A percentile compares a stretch with the other conserved stretches of the same genome.
These are phyloP conservation scores for Asterionellopsis glacialis DNA, from an alignment of 108 stramenopile species.

Conservation along the genomic window DNA sequence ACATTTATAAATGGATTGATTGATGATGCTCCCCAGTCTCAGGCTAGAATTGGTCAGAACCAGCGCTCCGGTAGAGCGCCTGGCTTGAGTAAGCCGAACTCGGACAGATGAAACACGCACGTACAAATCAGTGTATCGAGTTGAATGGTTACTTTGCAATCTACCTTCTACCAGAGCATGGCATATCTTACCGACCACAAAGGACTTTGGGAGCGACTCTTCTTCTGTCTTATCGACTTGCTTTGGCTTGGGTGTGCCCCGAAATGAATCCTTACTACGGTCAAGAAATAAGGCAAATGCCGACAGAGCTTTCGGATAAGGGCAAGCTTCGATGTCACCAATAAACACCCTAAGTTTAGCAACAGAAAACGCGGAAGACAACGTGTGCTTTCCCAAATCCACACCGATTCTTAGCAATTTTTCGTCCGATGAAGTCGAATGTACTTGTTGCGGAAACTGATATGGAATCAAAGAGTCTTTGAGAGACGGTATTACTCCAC, in stretches of 20 bases:
- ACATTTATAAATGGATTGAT: conserved; percentile 1
- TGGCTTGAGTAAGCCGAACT: conserved; percentile 8
- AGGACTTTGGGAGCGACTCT: too few relatives aligned
- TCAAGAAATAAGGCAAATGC: conserved; percentile 2
- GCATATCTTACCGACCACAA: background rate
- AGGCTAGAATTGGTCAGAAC: conserved; percentile 19
- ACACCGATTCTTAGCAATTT: conserved; percentile 26
- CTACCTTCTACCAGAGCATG: too few relatives aligned
- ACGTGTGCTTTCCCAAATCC: conserved; percentile 6
- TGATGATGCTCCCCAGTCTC: conserved; percentile 14
- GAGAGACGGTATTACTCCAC: conserved; percentile 8
- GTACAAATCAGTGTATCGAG: conserved; percentile 21
- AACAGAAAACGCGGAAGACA: background rate
- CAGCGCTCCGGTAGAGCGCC: conserved; percentile 15
- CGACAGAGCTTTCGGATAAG: conserved; percentile 5
- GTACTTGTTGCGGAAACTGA: conserved; percentile 33
- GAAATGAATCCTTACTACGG: too few relatives aligned
- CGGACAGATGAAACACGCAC: conserved; percentile 25
- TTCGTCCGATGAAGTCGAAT: conserved; percentile 32
- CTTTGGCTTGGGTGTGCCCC: too few relatives aligned
- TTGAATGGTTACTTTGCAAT: background rate
- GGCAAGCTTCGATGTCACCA: conserved; percentile 29
- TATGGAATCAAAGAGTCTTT: conserved; percentile 22
- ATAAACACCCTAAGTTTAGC: conserved; percentile 18
- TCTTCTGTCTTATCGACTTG: too few relatives aligned